Evolutionary conservation across 176 grass and related monocot species (phyloP).

Genomic region (Cenchrus americanus): DNA sequence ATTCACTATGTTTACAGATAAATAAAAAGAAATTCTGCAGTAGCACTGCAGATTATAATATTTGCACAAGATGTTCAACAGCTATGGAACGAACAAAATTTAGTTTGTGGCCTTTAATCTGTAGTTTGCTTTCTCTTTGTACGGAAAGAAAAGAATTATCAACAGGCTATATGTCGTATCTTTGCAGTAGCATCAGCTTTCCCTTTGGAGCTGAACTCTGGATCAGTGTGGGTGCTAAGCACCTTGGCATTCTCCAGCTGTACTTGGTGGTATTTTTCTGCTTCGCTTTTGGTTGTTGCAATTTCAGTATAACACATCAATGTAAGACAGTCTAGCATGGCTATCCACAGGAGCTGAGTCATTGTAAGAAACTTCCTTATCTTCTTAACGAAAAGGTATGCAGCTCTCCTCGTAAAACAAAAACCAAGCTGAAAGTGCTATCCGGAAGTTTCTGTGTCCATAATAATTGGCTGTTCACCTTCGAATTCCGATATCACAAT

Average conservation of each 20-base stretch:
- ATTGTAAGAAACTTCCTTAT: background rate
- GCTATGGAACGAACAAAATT: conserved; percentile 5
- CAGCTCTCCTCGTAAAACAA: background rate
- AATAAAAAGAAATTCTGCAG: conserved; percentile 29
- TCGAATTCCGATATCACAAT: conserved; percentile 95
- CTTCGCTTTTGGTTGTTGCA: background rate
- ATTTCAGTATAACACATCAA: background rate
- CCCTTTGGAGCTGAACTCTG: background rate
- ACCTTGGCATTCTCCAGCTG: background rate
- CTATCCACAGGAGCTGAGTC: background rate
- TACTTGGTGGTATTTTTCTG: background rate
- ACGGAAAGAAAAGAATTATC: conserved; percentile 2
- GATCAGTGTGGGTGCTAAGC: background rate
- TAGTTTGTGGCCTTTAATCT: background rate
- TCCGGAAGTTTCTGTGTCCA: conserved; percentile 9
- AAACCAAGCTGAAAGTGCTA: conserved; percentile 26
- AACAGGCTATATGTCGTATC: conserved; percentile 30
- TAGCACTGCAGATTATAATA: conserved; percentile 2
- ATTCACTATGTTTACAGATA: conserved; percentile 47
- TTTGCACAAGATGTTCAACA: conserved; percentile 15
- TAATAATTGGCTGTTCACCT: conserved; percentile 61
- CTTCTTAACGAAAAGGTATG: background rate
- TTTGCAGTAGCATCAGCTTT: background rate
- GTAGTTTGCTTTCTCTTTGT: conserved; percentile 26
- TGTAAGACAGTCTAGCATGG: background rate